Conservation (phyloP, 2,329 filamentous ascomycete genomes). For the Colletotrichum siamense region DNA sequence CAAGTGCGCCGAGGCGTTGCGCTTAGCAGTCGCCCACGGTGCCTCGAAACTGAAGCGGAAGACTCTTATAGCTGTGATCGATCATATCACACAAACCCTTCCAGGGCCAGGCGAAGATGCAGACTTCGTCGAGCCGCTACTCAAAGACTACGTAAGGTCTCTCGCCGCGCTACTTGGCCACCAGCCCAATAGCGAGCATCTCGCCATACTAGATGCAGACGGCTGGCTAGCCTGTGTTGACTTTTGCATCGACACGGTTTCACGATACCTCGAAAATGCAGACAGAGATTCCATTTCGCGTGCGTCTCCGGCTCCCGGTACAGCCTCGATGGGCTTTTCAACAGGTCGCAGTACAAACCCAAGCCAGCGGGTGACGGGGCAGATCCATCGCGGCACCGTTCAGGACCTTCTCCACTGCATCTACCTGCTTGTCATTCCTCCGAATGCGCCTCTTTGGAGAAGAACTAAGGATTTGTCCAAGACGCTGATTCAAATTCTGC, state of each 20-base stretch:
- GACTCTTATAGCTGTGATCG: constrained; percentile 78
- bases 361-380: constrained; percentile 26
- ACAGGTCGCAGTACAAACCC: constrained; percentile 29
- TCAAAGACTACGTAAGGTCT: constrained; percentile 79
- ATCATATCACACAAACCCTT: constrained; percentile 81
- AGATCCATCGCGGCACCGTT: constrained; percentile 22
- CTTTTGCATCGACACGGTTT: constrained; percentile 74
- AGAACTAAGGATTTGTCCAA: constrained; percentile 61
- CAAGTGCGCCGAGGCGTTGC: constrained; percentile 73
- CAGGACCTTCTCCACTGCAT: constrained; percentile 70
- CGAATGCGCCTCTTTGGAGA: constrained; percentile 70
- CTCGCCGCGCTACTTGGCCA: constrained; percentile 74
- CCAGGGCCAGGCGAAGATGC: constrained; percentile 56
- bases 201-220: constrained; percentile 60
- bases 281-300: constrained; percentile 43
- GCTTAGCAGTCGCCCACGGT: constrained; percentile 74
- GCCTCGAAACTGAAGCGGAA: constrained; percentile 73
- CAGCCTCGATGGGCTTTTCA: constrained; percentile 32
- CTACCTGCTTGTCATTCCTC: constrained; percentile 64
- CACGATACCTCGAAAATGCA: constrained; percentile 50
- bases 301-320: constrained; percentile 53
- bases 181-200: constrained; percentile 79
- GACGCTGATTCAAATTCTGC: constrained; percentile 66
- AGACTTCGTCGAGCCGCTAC: constrained; percentile 70
- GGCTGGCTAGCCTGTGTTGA: constrained; percentile 73